Percentiles rank a stretch among this genome's conserved stretches.
These are phyloP conservation scores for Cladosporium sp. DNA, from an alignment of 2,329 filamentous ascomycete species.

Conservation along the genomic window DNA sequence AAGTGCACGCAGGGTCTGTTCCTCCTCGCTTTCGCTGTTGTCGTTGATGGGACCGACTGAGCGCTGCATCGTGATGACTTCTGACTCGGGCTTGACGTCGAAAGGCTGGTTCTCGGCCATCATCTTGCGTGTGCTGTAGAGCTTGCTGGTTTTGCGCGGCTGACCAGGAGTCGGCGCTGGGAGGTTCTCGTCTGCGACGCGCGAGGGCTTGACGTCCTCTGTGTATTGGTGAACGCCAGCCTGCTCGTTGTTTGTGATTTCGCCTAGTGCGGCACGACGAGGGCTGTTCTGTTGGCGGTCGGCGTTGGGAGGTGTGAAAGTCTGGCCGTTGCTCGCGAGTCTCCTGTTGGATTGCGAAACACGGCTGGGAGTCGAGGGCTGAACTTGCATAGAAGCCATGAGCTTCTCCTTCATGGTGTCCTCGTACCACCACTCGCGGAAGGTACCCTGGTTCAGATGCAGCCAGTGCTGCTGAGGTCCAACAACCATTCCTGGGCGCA, in stretches of 20 bases:
- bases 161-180: slow-evolving; percentile 95
- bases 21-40: slow-evolving; percentile 77
- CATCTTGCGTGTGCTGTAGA: slow-evolving; percentile 67
- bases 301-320: slow-evolving; percentile 81
- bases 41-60: slow-evolving; percentile 55
- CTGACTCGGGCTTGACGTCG: slow-evolving; percentile 57
- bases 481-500: slow-evolving; percentile 98
- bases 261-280: slow-evolving; percentile 80
- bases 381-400: slow-evolving; percentile 54
- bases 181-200: slow-evolving; percentile 83
- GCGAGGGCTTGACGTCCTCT: slow-evolving; percentile 44
- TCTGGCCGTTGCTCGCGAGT: slow-evolving; percentile 64
- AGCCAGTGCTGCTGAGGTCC: slow-evolving; percentile 99
- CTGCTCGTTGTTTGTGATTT: slow-evolving; percentile 80
- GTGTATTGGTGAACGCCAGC: slow-evolving; percentile 43
- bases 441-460: slow-evolving; percentile 92
- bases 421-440: slow-evolving; percentile 96
- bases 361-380: slow-evolving; percentile 57
- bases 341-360: slow-evolving; percentile 50
- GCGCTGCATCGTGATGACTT: slow-evolving; percentile 61
- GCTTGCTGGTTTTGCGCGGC: slow-evolving; percentile 81
- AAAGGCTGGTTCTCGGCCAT: slow-evolving; percentile 47
- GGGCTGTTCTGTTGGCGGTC: slow-evolving; percentile 57
- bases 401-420: slow-evolving; percentile 79
- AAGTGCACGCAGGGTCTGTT: slow-evolving; percentile 77